Evolutionary conservation across 768 basidiomycete genomes (phyloP), one percentile per base, ranked within the genome.

Genomic region (Lactifluus rugatus): DNA sequence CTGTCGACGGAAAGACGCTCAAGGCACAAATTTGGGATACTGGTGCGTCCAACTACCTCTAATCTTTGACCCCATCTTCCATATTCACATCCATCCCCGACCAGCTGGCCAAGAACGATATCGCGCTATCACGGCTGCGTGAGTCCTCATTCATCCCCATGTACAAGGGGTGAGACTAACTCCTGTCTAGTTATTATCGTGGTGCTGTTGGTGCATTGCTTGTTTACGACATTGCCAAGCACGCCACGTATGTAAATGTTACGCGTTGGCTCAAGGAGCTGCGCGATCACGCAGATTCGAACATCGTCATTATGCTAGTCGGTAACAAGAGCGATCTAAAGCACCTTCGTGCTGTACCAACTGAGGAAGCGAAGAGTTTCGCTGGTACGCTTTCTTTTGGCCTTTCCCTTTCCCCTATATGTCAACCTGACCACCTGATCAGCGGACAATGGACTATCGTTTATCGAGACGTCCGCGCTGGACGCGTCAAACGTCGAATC

Each of bases 1-100:
- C 80, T 65, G 90, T 98, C n/a, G 95, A 98, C 70, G 83, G 84
- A 41, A 98, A 98, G 84, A 93, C 85, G 2, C 82, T 99, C 66
- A 98, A 98, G 74, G 95, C 95, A 21, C 95, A 98, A 74, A 89
- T 99, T 67, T 99, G 95, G 95, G 96, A 99, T 74, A 99, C 95
- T 65, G 93, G 91, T 91, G 65, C 66, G 87, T 72, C 13, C 37
- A 10, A 16, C 10, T 21, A 10, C 9, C 5, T 21, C 25, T 1
- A n/a, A n/a, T 26, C n/a, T 8, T 28, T 31, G 19, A 2, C 23
- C 8, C 23, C 49, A 45, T 54, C 55, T 34, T 56, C 37, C 25
- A 48, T 53, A 54, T 52, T 61, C 37, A 58, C 55, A 25, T 45
- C 23, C 26, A 34, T 37, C 1, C 17, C 11, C 50, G 34, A 58